phyloP scores from a whole-genome alignment of 176 grass and related monocot genomes.

The Hordeum marinum region DNA sequence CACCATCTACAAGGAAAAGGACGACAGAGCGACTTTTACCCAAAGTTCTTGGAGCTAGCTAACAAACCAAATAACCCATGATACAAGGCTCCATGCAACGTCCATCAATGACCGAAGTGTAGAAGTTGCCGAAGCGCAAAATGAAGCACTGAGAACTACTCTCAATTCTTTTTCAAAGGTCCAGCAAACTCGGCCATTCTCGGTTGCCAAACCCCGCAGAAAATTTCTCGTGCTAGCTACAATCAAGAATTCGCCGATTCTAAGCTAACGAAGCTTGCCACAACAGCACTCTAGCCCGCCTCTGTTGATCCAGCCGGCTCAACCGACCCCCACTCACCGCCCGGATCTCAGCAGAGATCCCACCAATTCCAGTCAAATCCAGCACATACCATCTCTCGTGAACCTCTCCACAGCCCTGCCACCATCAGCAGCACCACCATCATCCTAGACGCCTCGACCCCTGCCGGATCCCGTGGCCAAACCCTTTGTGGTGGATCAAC shows the following conservation, averaged over 20 bases:
- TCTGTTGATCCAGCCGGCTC: neutral
- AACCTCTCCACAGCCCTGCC: neutral
- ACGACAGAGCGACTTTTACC: neutral
- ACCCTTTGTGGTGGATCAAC: constrained; percentile 12
- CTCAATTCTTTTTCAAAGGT: neutral
- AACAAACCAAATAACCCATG: neutral
- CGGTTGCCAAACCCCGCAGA: neutral
- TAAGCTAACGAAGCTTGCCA: constrained; percentile 6
- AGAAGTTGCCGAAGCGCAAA: neutral
- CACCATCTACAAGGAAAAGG: neutral
- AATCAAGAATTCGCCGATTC: constrained; percentile 14
- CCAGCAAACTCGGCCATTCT: neutral
- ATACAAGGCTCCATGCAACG: neutral
- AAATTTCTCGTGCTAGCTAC: neutral
- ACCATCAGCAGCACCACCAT: neutral
- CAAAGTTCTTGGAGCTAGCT: constrained; percentile 15
- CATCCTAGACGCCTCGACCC: neutral
- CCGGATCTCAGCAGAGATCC: constrained; percentile 45
- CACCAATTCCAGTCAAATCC: constrained; percentile 12
- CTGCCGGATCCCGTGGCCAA: constrained; percentile 20
- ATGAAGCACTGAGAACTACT: neutral
- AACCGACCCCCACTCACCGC: neutral
- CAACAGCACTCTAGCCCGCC: neutral
- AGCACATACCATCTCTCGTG: neutral
- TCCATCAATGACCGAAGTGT: neutral